Percentiles rank a stretch among this genome's conserved stretches.
Evolutionary conservation across 2,329 filamentous ascomycete genomes (phyloP).

Genomic region (Ilyonectria destructans): DNA sequence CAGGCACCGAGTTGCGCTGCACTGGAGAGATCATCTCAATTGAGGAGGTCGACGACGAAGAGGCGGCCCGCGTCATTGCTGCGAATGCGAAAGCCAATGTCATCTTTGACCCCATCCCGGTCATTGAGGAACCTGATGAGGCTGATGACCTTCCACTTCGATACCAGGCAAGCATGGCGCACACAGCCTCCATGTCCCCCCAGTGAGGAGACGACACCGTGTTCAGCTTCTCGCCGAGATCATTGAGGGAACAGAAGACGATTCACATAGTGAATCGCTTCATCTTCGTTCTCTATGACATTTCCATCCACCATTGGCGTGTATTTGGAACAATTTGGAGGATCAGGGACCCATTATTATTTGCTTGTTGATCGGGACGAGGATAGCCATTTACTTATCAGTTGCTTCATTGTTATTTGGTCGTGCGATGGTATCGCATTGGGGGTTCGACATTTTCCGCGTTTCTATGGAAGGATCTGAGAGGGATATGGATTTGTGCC

Average conservation of each 20-base stretch:
- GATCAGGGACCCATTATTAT: not conserved
- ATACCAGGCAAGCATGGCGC: too few species aligned
- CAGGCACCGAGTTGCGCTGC: constrained; percentile 41
- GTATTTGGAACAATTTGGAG: not conserved
- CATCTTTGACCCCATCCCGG: constrained; percentile 1
- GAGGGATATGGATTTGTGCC: not conserved
- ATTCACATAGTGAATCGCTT: not conserved
- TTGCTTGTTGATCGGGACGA: not conserved
- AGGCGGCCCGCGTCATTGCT: not conserved
- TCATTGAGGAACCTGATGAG: constrained; percentile 1
- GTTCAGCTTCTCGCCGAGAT: not conserved
- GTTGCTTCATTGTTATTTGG: not conserved
- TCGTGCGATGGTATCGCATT: not conserved
- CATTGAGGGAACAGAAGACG: not conserved
- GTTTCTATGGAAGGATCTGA: not conserved
- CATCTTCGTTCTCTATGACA: not conserved
- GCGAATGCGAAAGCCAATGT: constrained; percentile 44
- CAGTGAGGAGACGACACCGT: not conserved
- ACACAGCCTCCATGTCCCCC: too few species aligned
- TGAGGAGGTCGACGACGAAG: constrained; percentile 24
- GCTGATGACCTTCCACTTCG: not conserved
- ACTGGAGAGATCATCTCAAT: constrained; percentile 35
- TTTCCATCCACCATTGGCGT: not conserved
- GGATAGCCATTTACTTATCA: not conserved
- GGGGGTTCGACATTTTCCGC: not conserved